Base-by-base conservation (phyloP, 2,329 filamentous ascomycete genomes). In the Cercospora nicotianae region DNA sequence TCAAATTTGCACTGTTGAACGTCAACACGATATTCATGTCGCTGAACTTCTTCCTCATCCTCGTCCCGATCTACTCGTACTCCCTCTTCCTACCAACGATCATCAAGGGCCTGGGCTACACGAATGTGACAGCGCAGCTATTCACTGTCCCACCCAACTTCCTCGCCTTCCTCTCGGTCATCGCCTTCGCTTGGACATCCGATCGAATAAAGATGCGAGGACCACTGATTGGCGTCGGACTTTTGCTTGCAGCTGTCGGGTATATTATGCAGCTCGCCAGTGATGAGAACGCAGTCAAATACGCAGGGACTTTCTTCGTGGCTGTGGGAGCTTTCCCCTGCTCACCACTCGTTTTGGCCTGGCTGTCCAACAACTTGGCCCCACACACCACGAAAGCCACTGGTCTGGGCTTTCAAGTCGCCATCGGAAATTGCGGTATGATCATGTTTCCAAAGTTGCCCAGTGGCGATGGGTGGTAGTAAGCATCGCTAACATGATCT, bases 61-160 rank as follows among this genome's bases (percentile, higher is more conserved):
- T 78, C 33, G 69, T 76, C 6, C 76, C 76, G 5, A 78, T 81
- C 67, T 81, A 81, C 78, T 82, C 74, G 66, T 84, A 75, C 75
- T 82, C 75, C 67, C 76, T 84, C n/a, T 83, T 83, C 73, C 75
- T 83, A 1, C 81, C 82, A 0, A 79, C 79, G 33, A 84, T 84
- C 72, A 81, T 83, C 70, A 74, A 74, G 7, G 79, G 77, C 3
- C 75, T 83, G 31, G 80, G 80, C 3, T 82, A 83, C 71, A 77
- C 70, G 30, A 75, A 77, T 3, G 79, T 82, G 13, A 78, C 75
- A 16, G 78, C 79, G 2, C 79, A 81, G 66, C 77, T 80, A n/a
- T 73, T 80, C 60, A 80, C 78, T 12, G 78, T 79, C 0, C 79
- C 79, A 8, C 79, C 78, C 1, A 80, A 80, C 72, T 76, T 79